Percentiles rank a stretch among this genome's conserved stretches.
phyloP scores from a whole-genome alignment of 192 early-diverging fungal genomes.

The Chytriomyces sp. region DNA sequence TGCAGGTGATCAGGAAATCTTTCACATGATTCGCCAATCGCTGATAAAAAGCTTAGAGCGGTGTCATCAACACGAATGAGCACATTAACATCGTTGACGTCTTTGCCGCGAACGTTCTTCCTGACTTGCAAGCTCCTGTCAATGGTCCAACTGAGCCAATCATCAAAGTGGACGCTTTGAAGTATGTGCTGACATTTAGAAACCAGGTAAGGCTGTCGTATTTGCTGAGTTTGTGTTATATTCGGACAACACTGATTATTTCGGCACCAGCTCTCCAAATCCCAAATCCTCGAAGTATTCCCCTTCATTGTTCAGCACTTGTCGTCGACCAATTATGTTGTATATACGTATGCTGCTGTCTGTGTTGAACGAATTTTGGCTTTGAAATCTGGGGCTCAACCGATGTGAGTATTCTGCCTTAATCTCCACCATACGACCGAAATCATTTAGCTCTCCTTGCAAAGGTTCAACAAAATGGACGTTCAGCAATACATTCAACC shows the following conservation, averaged over 20 bases:
- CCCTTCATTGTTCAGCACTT: constrained; percentile 82
- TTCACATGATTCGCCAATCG: background rate
- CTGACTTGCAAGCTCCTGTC: constrained; percentile 77
- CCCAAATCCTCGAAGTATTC: constrained; percentile 74
- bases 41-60: constrained; percentile 56
- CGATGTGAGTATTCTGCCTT: constrained; percentile 20
- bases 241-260: constrained; percentile 23
- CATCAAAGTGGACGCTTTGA: constrained; percentile 93
- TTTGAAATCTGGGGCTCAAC: constrained; percentile 55
- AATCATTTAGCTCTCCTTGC: background rate
- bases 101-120: constrained; percentile 80
- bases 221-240: constrained; percentile 6
- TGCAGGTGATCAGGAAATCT: constrained; percentile 54
- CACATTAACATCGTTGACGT: constrained; percentile 83
- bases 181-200: constrained; percentile 92
- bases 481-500: constrained; percentile 69
- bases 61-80: constrained; percentile 84
- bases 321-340: constrained; percentile 78
- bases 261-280: constrained; percentile 70
- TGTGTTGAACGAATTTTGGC: constrained; percentile 89
- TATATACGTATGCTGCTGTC: constrained; percentile 91
- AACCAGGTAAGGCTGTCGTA: constrained; percentile 64
- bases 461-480: constrained; percentile 72
- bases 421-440: background rate
- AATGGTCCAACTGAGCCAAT: constrained; percentile 77